A percentile compares a stretch with the other conserved stretches of the same genome.
Conservation (phyloP, 2,329 filamentous ascomycete genomes). For the Fusarium floridanum region DNA sequence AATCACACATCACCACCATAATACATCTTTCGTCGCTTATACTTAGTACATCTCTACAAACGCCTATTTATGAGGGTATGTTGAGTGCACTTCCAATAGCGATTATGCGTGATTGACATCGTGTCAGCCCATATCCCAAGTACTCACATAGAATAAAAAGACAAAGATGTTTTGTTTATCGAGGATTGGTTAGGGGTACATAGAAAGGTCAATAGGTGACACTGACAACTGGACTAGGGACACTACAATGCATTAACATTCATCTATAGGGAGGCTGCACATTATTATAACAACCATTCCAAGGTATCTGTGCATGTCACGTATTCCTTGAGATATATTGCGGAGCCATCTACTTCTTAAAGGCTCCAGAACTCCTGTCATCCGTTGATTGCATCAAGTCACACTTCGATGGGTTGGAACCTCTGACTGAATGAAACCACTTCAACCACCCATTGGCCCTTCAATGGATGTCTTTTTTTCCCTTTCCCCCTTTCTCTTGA, state of each 20-base stretch:
- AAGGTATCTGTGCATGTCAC: neutral
- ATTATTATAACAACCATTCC: neutral
- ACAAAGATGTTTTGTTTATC: neutral
- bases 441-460: neutral
- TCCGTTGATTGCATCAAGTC: neutral
- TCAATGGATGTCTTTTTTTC: neutral
- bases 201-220: neutral
- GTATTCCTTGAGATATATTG: neutral
- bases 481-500: too few relatives aligned
- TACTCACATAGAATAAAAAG: neutral
- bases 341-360: neutral
- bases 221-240: neutral
- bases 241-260: neutral
- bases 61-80: neutral
- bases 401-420: neutral
- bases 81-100: neutral
- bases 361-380: neutral
- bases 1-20: neutral
- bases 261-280: neutral
- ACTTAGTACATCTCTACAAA: neutral
- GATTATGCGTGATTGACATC: neutral
- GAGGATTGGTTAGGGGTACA: neutral
- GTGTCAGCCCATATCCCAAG: neutral
- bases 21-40: neutral
- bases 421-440: neutral